Base-by-base conservation (phyloP, 176 grass and related monocot species). In the Hyparrhenia diplandra region DNA sequence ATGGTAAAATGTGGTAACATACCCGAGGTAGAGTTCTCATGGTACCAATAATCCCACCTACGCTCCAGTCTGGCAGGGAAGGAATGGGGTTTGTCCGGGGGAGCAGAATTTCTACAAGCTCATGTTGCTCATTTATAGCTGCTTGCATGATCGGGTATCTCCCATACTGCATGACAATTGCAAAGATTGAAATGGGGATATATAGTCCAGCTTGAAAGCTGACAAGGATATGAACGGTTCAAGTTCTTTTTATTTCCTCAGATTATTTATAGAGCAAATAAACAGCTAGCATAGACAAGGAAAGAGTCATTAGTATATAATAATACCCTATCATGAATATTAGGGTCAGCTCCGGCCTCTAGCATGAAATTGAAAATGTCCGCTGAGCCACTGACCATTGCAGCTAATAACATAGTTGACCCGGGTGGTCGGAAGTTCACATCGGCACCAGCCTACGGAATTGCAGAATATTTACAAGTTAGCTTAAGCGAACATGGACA, bases 81-180 rank as follows among this genome's bases (percentile, higher is more conserved):
- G 84, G 77, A 74, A 86, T 80, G n/a, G 64, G 74, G 63, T 77
- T 87, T 64, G 80, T 81, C 49, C 21, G 51, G 70, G 34, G 74
- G 59, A 90, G 83, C 27, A 90, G 66, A 35, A 90, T 79, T 90
- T 90, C 27, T 18, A 90, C 79, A 67, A 71, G 21, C 24, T 90
- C 79, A 34, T 63, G 59, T 78, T 66, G 52, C 63, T 58, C 78
- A 28, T 10, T 20, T 57, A 31, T 24, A 73, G 88, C 84, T 35
- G 84, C 73, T 40, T 40, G 24, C 69, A 83, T 61, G 35, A 83
- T 83, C 68, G 84, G 84, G 21, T 46, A 67, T 37, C 11, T 20
- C 21, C 84, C 84, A 16, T 45, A 18, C 88, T 87, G 58, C 27
- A 71, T 65, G 28, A 27, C 36, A 46, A 27, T 39, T 37, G 39